Conservation (phyloP, 805 yeast species). For the Cyberlindnera americana region DNA sequence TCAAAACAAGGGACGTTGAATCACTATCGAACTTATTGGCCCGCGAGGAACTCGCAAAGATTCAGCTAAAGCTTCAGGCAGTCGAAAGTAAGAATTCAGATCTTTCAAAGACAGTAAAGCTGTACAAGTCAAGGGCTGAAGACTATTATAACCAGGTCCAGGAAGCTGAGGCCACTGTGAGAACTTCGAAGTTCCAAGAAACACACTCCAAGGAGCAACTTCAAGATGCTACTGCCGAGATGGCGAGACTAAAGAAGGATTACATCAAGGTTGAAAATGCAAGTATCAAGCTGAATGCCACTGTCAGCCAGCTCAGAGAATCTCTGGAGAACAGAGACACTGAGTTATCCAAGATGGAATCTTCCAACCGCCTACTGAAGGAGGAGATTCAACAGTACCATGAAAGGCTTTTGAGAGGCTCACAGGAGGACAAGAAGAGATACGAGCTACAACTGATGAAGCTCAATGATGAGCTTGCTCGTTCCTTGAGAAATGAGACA, state of each 20-base stretch:
- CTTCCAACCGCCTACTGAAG: slow-evolving; percentile 45
- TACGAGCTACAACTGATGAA: slow-evolving; percentile 49
- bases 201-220: slow-evolving; percentile 49
- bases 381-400: slow-evolving; percentile 55
- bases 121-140: slow-evolving; percentile 70
- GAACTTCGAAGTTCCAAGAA: slow-evolving; percentile 61
- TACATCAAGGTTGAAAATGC: slow-evolving; percentile 49
- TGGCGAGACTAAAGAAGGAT: slow-evolving; percentile 50
- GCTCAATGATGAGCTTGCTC: slow-evolving; percentile 49
- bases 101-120: slow-evolving; percentile 48
- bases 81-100: slow-evolving; percentile 54
- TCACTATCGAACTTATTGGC: slow-evolving; percentile 25
- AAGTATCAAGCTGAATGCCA: slow-evolving; percentile 48
- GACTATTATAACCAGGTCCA: slow-evolving; percentile 71
- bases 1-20: slow-evolving; percentile 16
- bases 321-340: slow-evolving; percentile 53
- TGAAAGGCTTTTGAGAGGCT: slow-evolving; percentile 38
- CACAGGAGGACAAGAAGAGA: slow-evolving; percentile 37
- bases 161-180: slow-evolving; percentile 70
- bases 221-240: slow-evolving; percentile 43
- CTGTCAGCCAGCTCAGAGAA: slow-evolving; percentile 50
- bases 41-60: slow-evolving; percentile 38
- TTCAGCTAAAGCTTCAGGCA: slow-evolving; percentile 56
- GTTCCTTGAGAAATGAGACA: slow-evolving; percentile 61
- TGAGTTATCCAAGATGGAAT: slow-evolving; percentile 48